Base-by-base conservation (phyloP, 768 basidiomycete genomes). In the Stropharia rugosoannulata region DNA sequence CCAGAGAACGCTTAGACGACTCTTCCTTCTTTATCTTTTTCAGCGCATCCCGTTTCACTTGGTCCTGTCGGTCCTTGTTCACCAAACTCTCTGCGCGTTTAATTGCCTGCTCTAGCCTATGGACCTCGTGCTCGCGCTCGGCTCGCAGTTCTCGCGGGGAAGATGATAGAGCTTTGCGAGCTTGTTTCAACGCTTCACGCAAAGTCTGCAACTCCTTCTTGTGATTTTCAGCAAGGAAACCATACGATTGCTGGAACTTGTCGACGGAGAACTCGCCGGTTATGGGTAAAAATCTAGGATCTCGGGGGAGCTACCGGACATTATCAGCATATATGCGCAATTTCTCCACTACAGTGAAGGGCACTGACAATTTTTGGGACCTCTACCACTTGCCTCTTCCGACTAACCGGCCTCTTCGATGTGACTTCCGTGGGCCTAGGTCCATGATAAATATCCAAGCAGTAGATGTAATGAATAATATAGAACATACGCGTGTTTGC, bases 401-500 rank as follows among this genome's bases (percentile, higher is more conserved):
- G 83, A 5, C 87, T 83, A 13, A 95, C 90, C 1, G 91, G 92
- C 62, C 80, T 82, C 69, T 95, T 97, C 0, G 94, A 93, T 13
- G 89, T 87, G 50, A 91, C 76, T 62, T 93, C 93, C 32, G 75
- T 79, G 1, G 95, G 95, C 1, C 95, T 95, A 49, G 27, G 12
- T 42, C 50, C 38, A 58, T 15, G 56, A 52, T 49, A 7, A n/a
- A 27, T 32, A 35, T 22, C 13, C 12, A 18, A 13, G 9, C 13
- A 39, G 22, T 56, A 39, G 12, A 60, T 13, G n/a, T 39, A 15
- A 53, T 49, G 29, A 35, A 25, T 10, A 53, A 29, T 19, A 39
- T 12, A 57, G 36, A 29, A 80, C 93, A 59, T 71, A 95, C 95
- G 95, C 93, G 72, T 96, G 88, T 65, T 98, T 97, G 66, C 81